Base-by-base conservation (phyloP, 2,329 filamentous ascomycete genomes). In the Trichophyton rubrum region DNA sequence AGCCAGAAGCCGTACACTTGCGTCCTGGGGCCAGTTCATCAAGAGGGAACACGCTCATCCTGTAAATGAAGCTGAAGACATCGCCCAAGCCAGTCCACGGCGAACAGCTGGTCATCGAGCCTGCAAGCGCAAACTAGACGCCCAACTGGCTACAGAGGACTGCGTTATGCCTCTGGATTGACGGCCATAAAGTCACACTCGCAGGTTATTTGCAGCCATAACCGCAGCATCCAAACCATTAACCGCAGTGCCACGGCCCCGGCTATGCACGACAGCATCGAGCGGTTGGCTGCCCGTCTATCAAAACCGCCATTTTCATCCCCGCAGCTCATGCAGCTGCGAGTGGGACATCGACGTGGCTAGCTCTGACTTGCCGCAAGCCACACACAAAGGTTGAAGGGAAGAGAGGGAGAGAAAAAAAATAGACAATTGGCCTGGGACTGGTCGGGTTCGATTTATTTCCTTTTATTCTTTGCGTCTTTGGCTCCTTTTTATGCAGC, bases 341-440 rank as follows among this genome's bases (percentile, higher is more conserved):
- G 9, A 53, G 49, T 53, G 49, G 49, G 49, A 53, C 49, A 53
- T 30, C 49, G 49, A 53, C 49, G 49, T 53, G 49, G 49, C 49
- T 53, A 22, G 49, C 49, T 27, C 49, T 53, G 49, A 53, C 49
- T 53, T 53, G 49, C 22, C 22, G 49, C 49, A 53, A 30, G 22
- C 49, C 49, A n/a, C 49, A n/a, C 49, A 22, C 13, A 11, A 53
- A 30, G 13, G 33, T 38, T 38, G 33, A 38, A 3, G 33, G 11
- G 33, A 30, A 38, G 33, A 38, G 9, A 2, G 22, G 3, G 22
- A 3, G 22, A 24, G 11, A 2, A 13, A n/a, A 53, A 33, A 53
- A 53, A n/a, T 15, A 27, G 22, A n/a, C 49, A 53, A 53, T 53
- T 53, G 49, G 24, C 49, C 49, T n/a, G 49, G 49, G 22, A 30